Evolutionary conservation across 2,329 filamentous ascomycete genomes (phyloP).

Genomic region (Exutisphaerella laricina): DNA sequence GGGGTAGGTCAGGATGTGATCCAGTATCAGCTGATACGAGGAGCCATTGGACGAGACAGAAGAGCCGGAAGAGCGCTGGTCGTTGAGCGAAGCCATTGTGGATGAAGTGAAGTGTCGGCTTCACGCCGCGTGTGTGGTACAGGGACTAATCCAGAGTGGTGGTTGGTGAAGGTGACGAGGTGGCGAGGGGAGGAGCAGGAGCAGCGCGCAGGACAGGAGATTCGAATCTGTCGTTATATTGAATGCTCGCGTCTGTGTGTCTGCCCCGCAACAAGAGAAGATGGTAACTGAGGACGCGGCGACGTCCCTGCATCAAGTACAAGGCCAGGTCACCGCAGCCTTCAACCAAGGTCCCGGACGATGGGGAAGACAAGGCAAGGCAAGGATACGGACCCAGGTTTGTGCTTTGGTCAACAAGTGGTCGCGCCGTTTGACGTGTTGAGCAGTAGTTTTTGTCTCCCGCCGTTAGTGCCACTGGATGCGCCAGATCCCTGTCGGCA

Average conservation of each 20-base stretch:
- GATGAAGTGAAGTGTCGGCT: neutral
- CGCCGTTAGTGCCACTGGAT: no score
- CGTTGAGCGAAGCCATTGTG: slow-evolving; percentile 10
- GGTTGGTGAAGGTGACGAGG: neutral
- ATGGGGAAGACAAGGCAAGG: slow-evolving; percentile 1
- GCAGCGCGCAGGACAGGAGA: neutral
- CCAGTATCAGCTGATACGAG: slow-evolving; percentile 45
- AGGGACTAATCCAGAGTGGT: neutral
- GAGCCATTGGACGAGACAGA: slow-evolving; percentile 39
- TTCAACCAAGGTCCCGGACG: neutral
- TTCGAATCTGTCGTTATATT: no score
- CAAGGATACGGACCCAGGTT: no score
- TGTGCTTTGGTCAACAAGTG: neutral
- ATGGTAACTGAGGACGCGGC: no score
- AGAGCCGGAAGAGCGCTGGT: slow-evolving; percentile 25
- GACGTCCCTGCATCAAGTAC: no score
- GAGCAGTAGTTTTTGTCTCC: no score
- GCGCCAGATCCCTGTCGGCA: no score
- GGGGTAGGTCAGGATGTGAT: slow-evolving; percentile 57
- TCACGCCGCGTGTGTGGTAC: neutral
- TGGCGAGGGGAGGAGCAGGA: neutral
- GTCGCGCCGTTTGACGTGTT: neutral
- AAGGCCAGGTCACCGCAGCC: neutral
- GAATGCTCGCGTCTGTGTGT: no score
- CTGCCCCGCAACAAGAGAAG: neutral